Evolutionary conservation across 1,139 yeast genomes (phyloP).

Genomic region (Sugiyamaella sp.): DNA sequence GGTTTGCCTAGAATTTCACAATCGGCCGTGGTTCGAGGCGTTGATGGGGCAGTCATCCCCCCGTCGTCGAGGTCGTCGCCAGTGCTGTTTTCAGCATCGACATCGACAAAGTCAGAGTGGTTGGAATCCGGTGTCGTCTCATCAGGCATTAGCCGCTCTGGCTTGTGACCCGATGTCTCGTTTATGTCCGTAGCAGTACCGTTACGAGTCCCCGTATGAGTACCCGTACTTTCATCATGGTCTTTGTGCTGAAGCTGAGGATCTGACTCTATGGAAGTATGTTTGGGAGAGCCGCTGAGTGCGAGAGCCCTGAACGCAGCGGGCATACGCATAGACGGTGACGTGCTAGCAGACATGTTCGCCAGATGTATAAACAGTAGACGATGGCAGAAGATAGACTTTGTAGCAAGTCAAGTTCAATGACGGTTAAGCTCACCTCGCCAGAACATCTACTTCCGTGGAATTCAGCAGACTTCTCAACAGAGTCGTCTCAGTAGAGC

Average conservation of each 20-base stretch:
- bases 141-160: too few species aligned
- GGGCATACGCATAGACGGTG: conserved; percentile 22
- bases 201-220: background rate
- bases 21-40: background rate
- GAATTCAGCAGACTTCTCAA: too few species aligned
- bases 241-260: background rate
- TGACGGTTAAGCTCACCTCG: too few species aligned
- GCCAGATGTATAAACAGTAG: background rate
- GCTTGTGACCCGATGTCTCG: too few species aligned
- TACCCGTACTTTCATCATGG: background rate
- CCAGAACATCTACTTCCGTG: too few species aligned
- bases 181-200: background rate
- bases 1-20: background rate
- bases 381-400: background rate
- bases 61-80: background rate
- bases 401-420: too few species aligned
- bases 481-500: too few species aligned
- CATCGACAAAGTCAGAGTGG: background rate
- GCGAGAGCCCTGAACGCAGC: conserved; percentile 20
- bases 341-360: conserved; percentile 11
- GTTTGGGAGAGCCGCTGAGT: background rate
- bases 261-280: background rate
- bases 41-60: background rate
- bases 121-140: background rate
- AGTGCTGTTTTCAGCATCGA: background rate